These are phyloP conservation scores for Penicillium sp. DNA, from an alignment of 2,329 filamentous ascomycete genomes.

Conservation along the genomic window DNA sequence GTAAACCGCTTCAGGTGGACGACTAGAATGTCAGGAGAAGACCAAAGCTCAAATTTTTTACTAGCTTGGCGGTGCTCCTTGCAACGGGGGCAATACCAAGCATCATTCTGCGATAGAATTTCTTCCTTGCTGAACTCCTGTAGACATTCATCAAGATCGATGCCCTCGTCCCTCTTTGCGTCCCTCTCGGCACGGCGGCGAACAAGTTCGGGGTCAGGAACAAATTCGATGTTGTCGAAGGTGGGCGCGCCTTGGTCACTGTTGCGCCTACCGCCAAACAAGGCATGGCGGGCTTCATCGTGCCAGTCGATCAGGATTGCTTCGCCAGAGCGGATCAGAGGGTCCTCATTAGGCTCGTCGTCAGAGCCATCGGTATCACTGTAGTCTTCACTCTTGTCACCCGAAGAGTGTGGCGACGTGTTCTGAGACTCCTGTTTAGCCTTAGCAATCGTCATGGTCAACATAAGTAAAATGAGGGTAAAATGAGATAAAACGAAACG, in stretches of 20 bases:
- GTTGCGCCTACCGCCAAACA: constrained; percentile 58
- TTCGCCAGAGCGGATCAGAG: constrained; percentile 59
- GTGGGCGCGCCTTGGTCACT: constrained; percentile 60
- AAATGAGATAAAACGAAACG: too few species aligned
- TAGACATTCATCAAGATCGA: constrained; percentile 84
- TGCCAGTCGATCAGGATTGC: constrained; percentile 86
- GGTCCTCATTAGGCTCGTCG: constrained; percentile 21
- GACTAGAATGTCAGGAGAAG: constrained; percentile 88
- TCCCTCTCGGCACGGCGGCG: constrained; percentile 62
- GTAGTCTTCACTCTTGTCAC: constrained; percentile 29
- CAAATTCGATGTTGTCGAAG: constrained; percentile 52
- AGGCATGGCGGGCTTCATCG: constrained; percentile 62
- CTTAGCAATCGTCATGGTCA: too few species aligned
- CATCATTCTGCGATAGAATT: constrained; percentile 89
- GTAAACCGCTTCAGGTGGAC: constrained; percentile 95
- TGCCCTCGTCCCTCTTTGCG: constrained; percentile 68
- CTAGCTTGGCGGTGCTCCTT: constrained; percentile 88
- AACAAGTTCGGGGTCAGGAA: constrained; percentile 62
- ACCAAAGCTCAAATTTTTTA: constrained; percentile 98
- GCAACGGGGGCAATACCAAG: constrained; percentile 95
- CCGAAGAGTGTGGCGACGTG: constrained; percentile 9
- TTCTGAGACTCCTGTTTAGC: constrained; percentile 1
- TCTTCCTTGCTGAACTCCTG: constrained; percentile 94
- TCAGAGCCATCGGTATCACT: constrained; percentile 32
- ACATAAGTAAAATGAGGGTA: too few species aligned